A percentile compares a stretch with the other conserved stretches of the same genome.
phyloP scores from a whole-genome alignment of 176 grass and related monocot genomes.

The Tillandsia leiboldiana region DNA sequence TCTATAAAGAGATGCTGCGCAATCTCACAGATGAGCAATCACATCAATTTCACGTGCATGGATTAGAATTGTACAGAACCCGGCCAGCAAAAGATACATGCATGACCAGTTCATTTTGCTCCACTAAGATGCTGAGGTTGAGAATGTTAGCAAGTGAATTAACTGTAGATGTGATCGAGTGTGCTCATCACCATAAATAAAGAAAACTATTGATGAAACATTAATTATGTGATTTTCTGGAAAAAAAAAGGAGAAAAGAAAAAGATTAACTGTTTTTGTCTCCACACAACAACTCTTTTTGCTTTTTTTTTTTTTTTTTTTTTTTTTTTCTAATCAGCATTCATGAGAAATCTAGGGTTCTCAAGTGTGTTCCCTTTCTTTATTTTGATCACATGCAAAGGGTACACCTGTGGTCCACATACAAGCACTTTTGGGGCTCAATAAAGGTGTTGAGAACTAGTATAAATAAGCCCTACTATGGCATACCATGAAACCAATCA shows the following conservation, averaged over 20 bases:
- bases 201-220: background rate
- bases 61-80: background rate
- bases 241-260: too few relatives aligned
- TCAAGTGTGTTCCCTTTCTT: conserved; percentile 22
- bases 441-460: background rate
- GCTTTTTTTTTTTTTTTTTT: too few relatives aligned
- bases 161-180: background rate
- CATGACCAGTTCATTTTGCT: too few relatives aligned
- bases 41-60: conserved; percentile 4
- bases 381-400: conserved; percentile 43
- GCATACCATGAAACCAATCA: background rate
- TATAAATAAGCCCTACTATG: conserved; percentile 29
- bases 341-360: conserved; percentile 34
- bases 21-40: background rate
- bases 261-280: too few relatives aligned
- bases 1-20: background rate
- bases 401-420: conserved; percentile 20
- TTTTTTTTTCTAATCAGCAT: background rate
- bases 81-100: background rate
- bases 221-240: background rate
- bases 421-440: conserved; percentile 14
- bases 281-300: too few relatives aligned
- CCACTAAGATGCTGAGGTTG: background rate
- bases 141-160: background rate
- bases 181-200: background rate